phyloP scores from a whole-genome alignment of 108 stramenopile species.

The Conticribra weissflogii region DNA sequence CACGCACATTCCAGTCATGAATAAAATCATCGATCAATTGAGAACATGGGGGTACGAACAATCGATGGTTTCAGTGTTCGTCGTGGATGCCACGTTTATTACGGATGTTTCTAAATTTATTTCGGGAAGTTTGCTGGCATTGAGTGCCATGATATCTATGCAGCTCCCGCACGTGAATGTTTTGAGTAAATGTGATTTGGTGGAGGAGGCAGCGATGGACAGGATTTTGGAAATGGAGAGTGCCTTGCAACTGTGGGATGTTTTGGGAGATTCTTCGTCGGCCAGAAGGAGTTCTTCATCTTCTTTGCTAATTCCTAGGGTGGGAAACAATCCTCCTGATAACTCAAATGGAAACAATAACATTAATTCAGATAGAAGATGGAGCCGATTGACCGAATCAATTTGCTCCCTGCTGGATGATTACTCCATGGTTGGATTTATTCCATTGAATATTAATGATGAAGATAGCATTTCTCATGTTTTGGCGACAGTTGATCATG shows the following conservation, averaged over 20 bases:
- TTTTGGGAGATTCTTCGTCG: slow-evolving; percentile 37
- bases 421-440: slow-evolving; percentile 94
- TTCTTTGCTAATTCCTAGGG: no score
- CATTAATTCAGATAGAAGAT: slow-evolving; percentile 28
- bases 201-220: slow-evolving; percentile 79
- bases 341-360: background rate
- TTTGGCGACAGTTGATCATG: slow-evolving; percentile 89
- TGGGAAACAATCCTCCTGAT: no score
- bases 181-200: slow-evolving; percentile 94
- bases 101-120: slow-evolving; percentile 92
- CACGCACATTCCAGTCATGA: slow-evolving; percentile 97
- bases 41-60: slow-evolving; percentile 84
- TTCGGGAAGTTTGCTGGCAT: slow-evolving; percentile 86
- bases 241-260: slow-evolving; percentile 83
- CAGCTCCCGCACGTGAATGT: slow-evolving; percentile 97
- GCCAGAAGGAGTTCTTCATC: background rate
- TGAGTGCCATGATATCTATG: slow-evolving; percentile 96
- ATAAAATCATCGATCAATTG: slow-evolving; percentile 82
- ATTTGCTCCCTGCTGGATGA: slow-evolving; percentile 93
- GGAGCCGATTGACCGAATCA: slow-evolving; percentile 82
- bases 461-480: slow-evolving; percentile 91
- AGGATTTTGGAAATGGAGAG: slow-evolving; percentile 73
- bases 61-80: slow-evolving; percentile 89
- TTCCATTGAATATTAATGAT: slow-evolving; percentile 91
- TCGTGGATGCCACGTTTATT: slow-evolving; percentile 93